Percentiles rank a stretch among this genome's conserved stretches.
Evolutionary conservation across 2,329 filamentous ascomycete species (phyloP).

Genomic region (Apiospora rasikravindrae): DNA sequence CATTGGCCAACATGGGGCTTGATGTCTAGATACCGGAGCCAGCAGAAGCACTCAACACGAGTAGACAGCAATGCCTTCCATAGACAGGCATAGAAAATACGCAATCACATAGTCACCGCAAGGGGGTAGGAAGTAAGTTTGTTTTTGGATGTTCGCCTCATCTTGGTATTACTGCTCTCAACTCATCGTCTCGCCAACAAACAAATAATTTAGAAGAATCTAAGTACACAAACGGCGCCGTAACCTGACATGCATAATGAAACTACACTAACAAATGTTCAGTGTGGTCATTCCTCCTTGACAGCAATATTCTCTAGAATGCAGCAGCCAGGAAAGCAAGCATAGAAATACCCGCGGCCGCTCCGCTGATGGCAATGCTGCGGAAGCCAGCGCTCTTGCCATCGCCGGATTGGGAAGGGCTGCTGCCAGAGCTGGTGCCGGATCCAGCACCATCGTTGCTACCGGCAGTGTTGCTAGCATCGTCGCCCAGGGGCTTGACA

Average conservation of each 20-base stretch:
- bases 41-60: too few relatives aligned
- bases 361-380: slow-evolving; percentile 9
- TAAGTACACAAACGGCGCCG: slow-evolving; percentile 14
- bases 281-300: slow-evolving; percentile 8
- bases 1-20: not conserved
- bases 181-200: not conserved
- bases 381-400: slow-evolving; percentile 20
- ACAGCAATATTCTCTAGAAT: slow-evolving; percentile 11
- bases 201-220: not conserved
- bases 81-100: not conserved
- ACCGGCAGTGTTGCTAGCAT: slow-evolving; percentile 31
- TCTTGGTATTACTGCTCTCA: not conserved
- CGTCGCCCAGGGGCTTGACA: slow-evolving; percentile 41
- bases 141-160: not conserved
- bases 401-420: not conserved
- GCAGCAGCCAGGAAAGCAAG: slow-evolving; percentile 8
- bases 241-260: slow-evolving; percentile 12
- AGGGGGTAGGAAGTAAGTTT: too few relatives aligned
- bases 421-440: slow-evolving; percentile 9
- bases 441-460: slow-evolving; percentile 20
- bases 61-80: not conserved
- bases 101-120: not conserved
- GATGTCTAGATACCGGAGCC: not conserved
- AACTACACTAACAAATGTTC: slow-evolving; percentile 6
- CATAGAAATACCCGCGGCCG: slow-evolving; percentile 16